Evolutionary conservation across 2,329 filamentous ascomycete genomes (phyloP).

Genomic region (Xenoacremonium recifei): DNA sequence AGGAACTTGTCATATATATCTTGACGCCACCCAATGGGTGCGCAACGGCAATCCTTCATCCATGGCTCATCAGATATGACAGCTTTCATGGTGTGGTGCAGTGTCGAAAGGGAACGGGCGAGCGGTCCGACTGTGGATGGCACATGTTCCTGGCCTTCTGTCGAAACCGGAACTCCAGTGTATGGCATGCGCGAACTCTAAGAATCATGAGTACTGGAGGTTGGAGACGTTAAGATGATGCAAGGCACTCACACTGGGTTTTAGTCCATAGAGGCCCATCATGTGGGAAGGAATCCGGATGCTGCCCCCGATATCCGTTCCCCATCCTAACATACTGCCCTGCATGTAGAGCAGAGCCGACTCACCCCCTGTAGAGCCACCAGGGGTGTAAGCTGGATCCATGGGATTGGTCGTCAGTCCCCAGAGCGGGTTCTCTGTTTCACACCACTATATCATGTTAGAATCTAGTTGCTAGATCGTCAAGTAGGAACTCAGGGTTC

Average conservation of each 20-base stretch:
- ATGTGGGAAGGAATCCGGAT: constrained; percentile 26
- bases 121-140: constrained; percentile 63
- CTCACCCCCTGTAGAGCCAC: constrained; percentile 26
- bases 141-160: constrained; percentile 63
- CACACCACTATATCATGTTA: constrained; percentile 16
- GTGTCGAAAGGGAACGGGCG: constrained; percentile 41
- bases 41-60: constrained; percentile 52
- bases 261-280: constrained; percentile 22
- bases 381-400: constrained; percentile 20
- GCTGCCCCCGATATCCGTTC: constrained; percentile 27
- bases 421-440: constrained; percentile 30
- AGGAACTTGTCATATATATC: constrained; percentile 38
- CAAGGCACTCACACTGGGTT: constrained; percentile 24
- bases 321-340: constrained; percentile 21
- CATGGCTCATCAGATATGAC: constrained; percentile 49
- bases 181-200: constrained; percentile 59
- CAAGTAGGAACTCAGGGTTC: not conserved
- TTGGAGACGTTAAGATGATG: not conserved
- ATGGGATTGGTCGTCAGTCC: constrained; percentile 23
- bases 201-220: accelerated
- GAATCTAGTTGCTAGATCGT: too few relatives aligned
- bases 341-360: constrained; percentile 15
- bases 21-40: constrained; percentile 53
- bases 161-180: constrained; percentile 57
- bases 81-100: constrained; percentile 47